Percentiles rank a stretch among this genome's conserved stretches.
Conservation (phyloP, 1,139 yeast species). For the Kodamaea arcana region DNA sequence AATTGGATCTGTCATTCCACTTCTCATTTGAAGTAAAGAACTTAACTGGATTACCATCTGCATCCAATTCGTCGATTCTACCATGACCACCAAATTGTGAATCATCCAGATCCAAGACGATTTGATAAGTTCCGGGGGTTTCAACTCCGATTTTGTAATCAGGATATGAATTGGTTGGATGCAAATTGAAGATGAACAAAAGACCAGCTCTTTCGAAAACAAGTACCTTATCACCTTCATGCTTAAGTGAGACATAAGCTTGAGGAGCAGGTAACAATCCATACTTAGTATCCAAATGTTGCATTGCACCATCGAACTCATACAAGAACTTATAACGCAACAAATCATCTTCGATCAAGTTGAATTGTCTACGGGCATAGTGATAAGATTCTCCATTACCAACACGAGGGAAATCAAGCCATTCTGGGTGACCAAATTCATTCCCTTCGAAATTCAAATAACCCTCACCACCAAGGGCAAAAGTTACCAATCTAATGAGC, state of each 20-base stretch:
- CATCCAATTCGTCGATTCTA: conserved; percentile 54
- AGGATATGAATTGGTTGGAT: conserved; percentile 75
- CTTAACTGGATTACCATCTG: conserved; percentile 36
- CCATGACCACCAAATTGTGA: conserved; percentile 76
- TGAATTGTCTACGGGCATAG: conserved; percentile 93
- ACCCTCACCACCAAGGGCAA: conserved; percentile 92
- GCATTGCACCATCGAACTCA: conserved; percentile 81
- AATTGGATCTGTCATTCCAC: conserved; percentile 81
- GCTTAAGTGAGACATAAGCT: conserved; percentile 84
- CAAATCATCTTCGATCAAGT: conserved; percentile 72
- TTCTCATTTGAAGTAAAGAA: conserved; percentile 66
- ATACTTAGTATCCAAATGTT: conserved; percentile 62
- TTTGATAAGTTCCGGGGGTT: conserved; percentile 66
- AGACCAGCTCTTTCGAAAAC: conserved; percentile 87
- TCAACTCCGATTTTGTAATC: conserved; percentile 91
- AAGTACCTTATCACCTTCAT: conserved; percentile 82
- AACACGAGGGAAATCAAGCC: conserved; percentile 94
- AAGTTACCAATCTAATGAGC: conserved; percentile 81
- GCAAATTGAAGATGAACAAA: conserved; percentile 83
- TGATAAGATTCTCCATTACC: conserved; percentile 88
- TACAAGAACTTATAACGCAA: conserved; percentile 76
- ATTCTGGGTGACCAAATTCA: conserved; percentile 98
- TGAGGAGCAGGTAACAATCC: conserved; percentile 74
- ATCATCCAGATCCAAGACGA: conserved; percentile 73
- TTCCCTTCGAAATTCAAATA: conserved; percentile 95